Percentiles rank a stretch among this genome's conserved stretches.
These are phyloP conservation scores for Phoma sp. DNA, from an alignment of 2,329 filamentous ascomycete genomes.

Conservation along the genomic window DNA sequence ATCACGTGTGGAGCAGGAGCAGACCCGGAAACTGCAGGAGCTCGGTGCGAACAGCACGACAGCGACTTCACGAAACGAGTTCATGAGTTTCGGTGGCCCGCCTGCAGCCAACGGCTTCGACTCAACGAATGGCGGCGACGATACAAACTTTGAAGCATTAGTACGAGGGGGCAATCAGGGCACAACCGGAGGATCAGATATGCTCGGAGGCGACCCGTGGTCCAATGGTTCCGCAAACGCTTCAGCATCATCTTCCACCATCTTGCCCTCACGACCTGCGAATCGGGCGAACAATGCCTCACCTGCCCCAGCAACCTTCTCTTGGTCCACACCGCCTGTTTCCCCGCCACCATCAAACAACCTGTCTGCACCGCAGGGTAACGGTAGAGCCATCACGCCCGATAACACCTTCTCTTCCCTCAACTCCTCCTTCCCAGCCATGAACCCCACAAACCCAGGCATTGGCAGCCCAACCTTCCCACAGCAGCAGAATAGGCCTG, in stretches of 20 bases:
- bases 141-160: slow-evolving; percentile 85
- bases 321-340: slow-evolving; percentile 54
- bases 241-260: slow-evolving; percentile 33
- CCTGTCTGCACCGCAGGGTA: slow-evolving; percentile 31
- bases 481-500: slow-evolving; percentile 43
- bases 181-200: slow-evolving; percentile 46
- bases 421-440: slow-evolving; percentile 47
- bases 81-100: slow-evolving; percentile 70
- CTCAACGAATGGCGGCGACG: slow-evolving; percentile 62
- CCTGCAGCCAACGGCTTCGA: slow-evolving; percentile 63
- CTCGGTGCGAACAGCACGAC: slow-evolving; percentile 68
- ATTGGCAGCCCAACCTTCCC: slow-evolving; percentile 45
- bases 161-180: slow-evolving; percentile 75
- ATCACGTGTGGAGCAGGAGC: slow-evolving; percentile 83
- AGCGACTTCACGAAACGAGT: slow-evolving; percentile 67
- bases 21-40: slow-evolving; percentile 86
- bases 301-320: slow-evolving; percentile 53
- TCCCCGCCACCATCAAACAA: slow-evolving; percentile 43
- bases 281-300: slow-evolving; percentile 39
- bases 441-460: slow-evolving; percentile 45
- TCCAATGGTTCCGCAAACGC: slow-evolving; percentile 44
- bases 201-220: slow-evolving; percentile 55
- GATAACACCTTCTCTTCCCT: slow-evolving; percentile 56
- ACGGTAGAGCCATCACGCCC: slow-evolving; percentile 59
- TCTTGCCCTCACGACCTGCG: slow-evolving; percentile 40